phyloP scores from a whole-genome alignment of 2,329 filamentous ascomycete species.

The Neofusicoccum kwambonambiense region DNA sequence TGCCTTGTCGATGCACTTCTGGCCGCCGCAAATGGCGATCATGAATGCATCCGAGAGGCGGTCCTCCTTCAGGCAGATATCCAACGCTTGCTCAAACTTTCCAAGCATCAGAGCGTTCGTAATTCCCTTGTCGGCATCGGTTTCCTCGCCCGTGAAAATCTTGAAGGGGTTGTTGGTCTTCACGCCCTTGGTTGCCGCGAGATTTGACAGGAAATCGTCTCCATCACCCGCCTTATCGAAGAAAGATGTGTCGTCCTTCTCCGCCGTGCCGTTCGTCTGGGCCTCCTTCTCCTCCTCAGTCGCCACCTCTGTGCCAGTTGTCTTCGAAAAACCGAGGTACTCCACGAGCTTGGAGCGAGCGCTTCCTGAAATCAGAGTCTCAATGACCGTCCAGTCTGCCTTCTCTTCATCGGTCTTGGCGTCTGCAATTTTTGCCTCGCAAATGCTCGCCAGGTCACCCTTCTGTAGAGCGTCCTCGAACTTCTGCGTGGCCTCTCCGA shows the following conservation, averaged over 20 bases:
- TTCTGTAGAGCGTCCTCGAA: slow-evolving; percentile 81
- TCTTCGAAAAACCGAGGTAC: slow-evolving; percentile 80
- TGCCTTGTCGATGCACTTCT: slow-evolving; percentile 89
- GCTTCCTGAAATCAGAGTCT: slow-evolving; percentile 80
- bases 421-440: slow-evolving; percentile 71
- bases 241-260: slow-evolving; percentile 64
- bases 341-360: slow-evolving; percentile 83
- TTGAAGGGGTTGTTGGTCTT: slow-evolving; percentile 95
- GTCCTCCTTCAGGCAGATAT: slow-evolving; percentile 83
- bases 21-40: slow-evolving; percentile 94
- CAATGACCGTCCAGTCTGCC: slow-evolving; percentile 92
- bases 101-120: slow-evolving; percentile 87
- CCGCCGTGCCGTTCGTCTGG: slow-evolving; percentile 46
- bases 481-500: slow-evolving; percentile 78
- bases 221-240: slow-evolving; percentile 69
- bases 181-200: slow-evolving; percentile 84
- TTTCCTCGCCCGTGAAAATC: slow-evolving; percentile 81
- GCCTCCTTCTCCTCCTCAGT: slow-evolving; percentile 43
- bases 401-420: slow-evolving; percentile 87
- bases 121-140: slow-evolving; percentile 78
- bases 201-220: slow-evolving; percentile 82
- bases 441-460: slow-evolving; percentile 76
- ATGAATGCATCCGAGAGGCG: slow-evolving; percentile 95
- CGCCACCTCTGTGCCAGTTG: slow-evolving; percentile 45
- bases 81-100: slow-evolving; percentile 84